Conservation (phyloP, 2,329 filamentous ascomycete species). For the Alternaria sp. region DNA sequence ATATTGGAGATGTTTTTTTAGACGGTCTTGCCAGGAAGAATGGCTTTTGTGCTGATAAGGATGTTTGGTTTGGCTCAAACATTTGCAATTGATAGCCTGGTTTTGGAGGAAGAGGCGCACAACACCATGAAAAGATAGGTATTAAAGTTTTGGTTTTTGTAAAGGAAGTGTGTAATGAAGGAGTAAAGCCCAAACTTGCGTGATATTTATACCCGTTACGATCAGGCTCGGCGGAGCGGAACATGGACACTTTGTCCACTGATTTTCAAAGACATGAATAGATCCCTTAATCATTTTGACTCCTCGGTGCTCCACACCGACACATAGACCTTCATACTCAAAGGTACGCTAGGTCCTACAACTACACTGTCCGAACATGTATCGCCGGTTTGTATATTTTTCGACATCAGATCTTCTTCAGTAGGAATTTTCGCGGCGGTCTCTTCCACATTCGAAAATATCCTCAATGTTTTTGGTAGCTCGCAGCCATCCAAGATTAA, state of each 20-base stretch:
- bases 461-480: background rate
- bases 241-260: fast-evolving
- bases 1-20: too few relatives aligned
- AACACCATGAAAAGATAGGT: background rate
- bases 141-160: background rate
- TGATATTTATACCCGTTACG: background rate
- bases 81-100: fast-evolving
- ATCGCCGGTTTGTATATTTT: fast-evolving
- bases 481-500: background rate
- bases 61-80: background rate
- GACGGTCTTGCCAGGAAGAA: background rate
- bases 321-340: background rate
- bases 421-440: background rate
- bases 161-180: background rate
- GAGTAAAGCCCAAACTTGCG: background rate
- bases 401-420: background rate
- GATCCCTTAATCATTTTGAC: background rate
- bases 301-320: background rate
- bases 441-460: background rate
- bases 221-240: background rate
- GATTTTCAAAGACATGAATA: background rate
- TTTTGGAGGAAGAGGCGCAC: background rate
- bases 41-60: background rate
- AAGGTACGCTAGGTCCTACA: fast-evolving
- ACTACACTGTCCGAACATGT: background rate